A percentile compares a stretch with the other conserved stretches of the same genome.
Conservation (phyloP, 805 yeast species). For the Blastobotrys robertii region DNA sequence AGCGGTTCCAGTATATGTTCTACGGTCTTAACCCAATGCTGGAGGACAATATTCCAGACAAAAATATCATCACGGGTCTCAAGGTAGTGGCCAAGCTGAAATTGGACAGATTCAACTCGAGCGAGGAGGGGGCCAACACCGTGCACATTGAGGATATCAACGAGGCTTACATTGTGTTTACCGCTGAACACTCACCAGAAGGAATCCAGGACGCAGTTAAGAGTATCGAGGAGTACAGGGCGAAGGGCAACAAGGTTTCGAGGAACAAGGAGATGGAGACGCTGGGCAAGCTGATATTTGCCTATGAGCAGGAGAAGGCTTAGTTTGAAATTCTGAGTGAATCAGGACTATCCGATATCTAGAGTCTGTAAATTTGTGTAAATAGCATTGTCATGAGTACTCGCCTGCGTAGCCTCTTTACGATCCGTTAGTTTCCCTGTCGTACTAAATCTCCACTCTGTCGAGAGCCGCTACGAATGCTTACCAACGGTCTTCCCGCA, state of each 20-base stretch:
- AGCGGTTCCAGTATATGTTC: conserved; percentile 70
- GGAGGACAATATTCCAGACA: conserved; percentile 49
- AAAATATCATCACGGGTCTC: conserved; percentile 56
- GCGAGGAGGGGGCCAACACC: conserved; percentile 20
- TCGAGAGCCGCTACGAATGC: too few species aligned
- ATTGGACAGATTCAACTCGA: conserved; percentile 37
- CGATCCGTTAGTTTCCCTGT: too few species aligned
- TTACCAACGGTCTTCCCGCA: too few species aligned
- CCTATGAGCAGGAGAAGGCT: conserved; percentile 9
- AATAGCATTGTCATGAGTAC: not conserved
- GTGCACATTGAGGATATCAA: conserved; percentile 26
- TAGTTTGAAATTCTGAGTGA: not conserved
- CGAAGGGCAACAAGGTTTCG: conserved; percentile 19
- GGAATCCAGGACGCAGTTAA: conserved; percentile 33
- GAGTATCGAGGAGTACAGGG: conserved; percentile 40
- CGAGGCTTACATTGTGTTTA: conserved; percentile 41
- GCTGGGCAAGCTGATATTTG: conserved; percentile 22
- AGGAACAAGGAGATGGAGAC: conserved; percentile 18
- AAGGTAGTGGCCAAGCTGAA: conserved; percentile 61
- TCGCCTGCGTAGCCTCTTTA: not conserved
- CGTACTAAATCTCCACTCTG: too few species aligned
- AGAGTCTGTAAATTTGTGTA: not conserved
- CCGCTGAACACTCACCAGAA: conserved; percentile 34
- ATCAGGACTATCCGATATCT: not conserved
- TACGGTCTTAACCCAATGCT: conserved; percentile 75